Conservation (phyloP, 352 stramenopile species). For the Globisporangium uncinulatum region DNA sequence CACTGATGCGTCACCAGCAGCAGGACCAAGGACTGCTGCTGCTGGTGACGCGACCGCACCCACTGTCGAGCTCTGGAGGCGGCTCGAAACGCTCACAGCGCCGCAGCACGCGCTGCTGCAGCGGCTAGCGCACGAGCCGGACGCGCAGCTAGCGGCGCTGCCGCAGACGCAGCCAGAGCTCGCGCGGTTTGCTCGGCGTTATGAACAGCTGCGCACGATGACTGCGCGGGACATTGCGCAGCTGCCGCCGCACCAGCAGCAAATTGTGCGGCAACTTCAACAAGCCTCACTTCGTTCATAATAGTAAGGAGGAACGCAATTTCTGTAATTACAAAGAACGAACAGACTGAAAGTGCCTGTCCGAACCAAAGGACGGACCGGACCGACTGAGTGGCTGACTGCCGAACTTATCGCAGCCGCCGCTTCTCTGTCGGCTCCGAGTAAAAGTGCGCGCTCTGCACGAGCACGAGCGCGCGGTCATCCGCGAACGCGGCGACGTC, state of each 20-base stretch:
- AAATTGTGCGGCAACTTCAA: constrained; percentile 25
- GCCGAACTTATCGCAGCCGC: neutral
- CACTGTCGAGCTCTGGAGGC: constrained; percentile 8
- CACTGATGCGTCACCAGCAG: neutral
- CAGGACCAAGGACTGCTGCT: neutral
- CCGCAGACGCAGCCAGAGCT: constrained; percentile 34
- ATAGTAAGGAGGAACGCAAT: neutral
- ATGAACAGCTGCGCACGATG: constrained; percentile 33
- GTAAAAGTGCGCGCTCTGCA: constrained; percentile 33
- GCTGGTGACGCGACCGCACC: constrained; percentile 4
- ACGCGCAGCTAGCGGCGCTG: constrained; percentile 29
- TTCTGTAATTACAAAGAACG: neutral
- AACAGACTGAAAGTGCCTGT: neutral
- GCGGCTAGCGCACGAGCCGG: constrained; percentile 29
- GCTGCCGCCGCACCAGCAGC: constrained; percentile 32
- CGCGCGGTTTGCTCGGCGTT: constrained; percentile 49
- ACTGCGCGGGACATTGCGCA: constrained; percentile 23
- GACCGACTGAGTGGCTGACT: neutral
- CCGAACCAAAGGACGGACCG: no score
- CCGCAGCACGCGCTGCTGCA: constrained; percentile 34
- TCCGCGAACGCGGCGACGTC: constrained; percentile 36
- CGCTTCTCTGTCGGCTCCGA: constrained; percentile 19
- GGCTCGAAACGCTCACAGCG: constrained; percentile 18
- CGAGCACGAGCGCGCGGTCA: constrained; percentile 25
- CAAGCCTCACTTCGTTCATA: constrained; percentile 7